These are phyloP conservation scores for Coniochaeta ligniaria DNA, from an alignment of 2,329 filamentous ascomycete species.

Conservation along the genomic window DNA sequence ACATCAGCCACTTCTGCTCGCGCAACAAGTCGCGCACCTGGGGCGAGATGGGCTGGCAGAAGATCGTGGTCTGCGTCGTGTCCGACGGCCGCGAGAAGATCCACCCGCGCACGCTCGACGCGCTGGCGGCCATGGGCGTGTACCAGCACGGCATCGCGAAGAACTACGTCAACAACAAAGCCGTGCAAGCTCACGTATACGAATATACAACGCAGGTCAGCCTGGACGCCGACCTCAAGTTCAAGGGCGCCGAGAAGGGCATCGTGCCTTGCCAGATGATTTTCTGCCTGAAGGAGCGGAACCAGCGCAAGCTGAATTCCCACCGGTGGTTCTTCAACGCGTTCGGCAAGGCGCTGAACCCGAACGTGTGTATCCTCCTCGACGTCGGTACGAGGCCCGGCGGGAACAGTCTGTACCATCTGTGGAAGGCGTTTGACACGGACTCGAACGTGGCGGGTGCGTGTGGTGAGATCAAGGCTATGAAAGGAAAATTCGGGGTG, in stretches of 20 bases:
- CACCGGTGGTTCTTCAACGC: conserved; percentile 99
- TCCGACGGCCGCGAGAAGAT: conserved; percentile 88
- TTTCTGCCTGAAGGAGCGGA: conserved; percentile 97
- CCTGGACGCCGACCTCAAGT: conserved; percentile 89
- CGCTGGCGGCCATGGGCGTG: conserved; percentile 90
- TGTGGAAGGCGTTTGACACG: conserved; percentile 98
- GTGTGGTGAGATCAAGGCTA: conserved; percentile 95
- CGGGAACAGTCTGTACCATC: conserved; percentile 84
- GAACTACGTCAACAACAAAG: conserved; percentile 93
- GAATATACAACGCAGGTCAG: conserved; percentile 99
- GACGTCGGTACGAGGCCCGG: conserved; percentile 94
- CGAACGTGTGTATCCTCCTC: conserved; percentile 93
- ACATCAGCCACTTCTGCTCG: conserved; percentile 93
- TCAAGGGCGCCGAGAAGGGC: conserved; percentile 98
- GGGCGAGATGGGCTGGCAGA: conserved; percentile 97
- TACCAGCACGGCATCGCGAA: conserved; percentile 99
- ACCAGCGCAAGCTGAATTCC: conserved; percentile 95
- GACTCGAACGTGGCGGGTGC: conserved; percentile 96
- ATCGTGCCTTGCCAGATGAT: conserved; percentile 98
- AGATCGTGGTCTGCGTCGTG: conserved; percentile 96
- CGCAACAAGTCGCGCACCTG: conserved; percentile 88
- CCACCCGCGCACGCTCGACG: conserved; percentile 87
- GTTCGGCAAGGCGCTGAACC: conserved; percentile 84
- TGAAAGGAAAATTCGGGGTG: conserved; percentile 77
- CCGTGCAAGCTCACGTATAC: conserved; percentile 94